Percentiles rank a stretch among this genome's conserved stretches.
These are phyloP conservation scores for Phytophthora tubulina DNA, from an alignment of 352 stramenopile genomes.

Conservation along the genomic window DNA sequence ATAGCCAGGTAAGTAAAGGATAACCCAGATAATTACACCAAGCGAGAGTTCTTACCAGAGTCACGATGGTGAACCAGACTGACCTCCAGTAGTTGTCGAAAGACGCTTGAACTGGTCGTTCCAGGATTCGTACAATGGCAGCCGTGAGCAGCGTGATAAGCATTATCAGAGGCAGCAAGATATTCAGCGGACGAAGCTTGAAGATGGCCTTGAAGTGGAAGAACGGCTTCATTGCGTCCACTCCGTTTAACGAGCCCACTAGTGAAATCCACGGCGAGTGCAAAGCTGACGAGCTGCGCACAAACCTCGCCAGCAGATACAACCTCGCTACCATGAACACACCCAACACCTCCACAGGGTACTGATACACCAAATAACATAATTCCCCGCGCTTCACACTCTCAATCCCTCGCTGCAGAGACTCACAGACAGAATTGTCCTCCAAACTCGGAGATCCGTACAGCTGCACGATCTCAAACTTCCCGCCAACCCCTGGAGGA, in stretches of 20 bases:
- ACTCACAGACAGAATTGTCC: constrained; percentile 23
- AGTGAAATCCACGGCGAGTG: constrained; percentile 85
- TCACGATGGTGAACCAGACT: constrained; percentile 76
- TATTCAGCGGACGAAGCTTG: constrained; percentile 67
- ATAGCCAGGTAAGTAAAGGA: background rate
- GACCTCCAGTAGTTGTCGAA: constrained; percentile 82
- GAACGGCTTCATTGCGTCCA: constrained; percentile 80
- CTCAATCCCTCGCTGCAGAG: constrained; percentile 37
- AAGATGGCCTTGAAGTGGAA: constrained; percentile 88
- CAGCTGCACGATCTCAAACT: constrained; percentile 58
- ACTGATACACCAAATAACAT: constrained; percentile 76
- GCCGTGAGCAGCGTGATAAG: constrained; percentile 70
- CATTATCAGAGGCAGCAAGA: constrained; percentile 67
- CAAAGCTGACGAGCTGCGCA: constrained; percentile 72
- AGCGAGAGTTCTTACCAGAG: constrained; percentile 54
- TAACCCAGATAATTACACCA: background rate
- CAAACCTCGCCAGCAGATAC: constrained; percentile 74
- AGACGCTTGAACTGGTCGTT: constrained; percentile 64
- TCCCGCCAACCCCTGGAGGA: constrained; percentile 53
- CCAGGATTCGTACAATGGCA: constrained; percentile 78
- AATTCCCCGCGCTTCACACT: constrained; percentile 37
- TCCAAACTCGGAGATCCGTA: constrained; percentile 42
- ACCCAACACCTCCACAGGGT: constrained; percentile 67
- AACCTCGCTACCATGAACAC: constrained; percentile 76
- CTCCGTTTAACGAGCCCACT: constrained; percentile 75